Evolutionary conservation across 441 rosid species (phyloP).

Genomic region (Syzygium syzygioides): DNA sequence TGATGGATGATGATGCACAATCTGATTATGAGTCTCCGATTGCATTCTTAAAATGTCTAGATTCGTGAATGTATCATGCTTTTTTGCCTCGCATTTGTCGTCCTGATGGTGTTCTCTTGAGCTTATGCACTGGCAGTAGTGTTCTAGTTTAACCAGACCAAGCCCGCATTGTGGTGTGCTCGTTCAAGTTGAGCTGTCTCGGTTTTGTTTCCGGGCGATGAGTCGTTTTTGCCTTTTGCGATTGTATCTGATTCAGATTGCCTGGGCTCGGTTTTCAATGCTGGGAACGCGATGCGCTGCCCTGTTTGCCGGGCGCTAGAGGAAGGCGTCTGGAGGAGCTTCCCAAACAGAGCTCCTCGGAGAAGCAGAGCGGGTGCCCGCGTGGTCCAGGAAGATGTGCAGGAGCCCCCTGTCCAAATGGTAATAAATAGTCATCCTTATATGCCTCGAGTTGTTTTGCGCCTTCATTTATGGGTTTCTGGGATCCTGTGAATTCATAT

Average conservation of each 20-base stretch:
- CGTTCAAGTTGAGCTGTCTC: not conserved
- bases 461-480: not conserved
- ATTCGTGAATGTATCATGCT: not conserved
- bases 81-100: not conserved
- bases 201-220: not conserved
- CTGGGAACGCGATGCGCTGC: not conserved
- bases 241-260: not conserved
- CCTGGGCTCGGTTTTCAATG: not conserved
- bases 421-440: not conserved
- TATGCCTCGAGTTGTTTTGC: not conserved
- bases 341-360: not conserved
- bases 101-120: not conserved
- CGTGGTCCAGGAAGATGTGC: not conserved
- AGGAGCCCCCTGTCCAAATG: not conserved
- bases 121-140: not conserved
- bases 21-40: not conserved
- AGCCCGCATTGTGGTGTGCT: not conserved
- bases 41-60: not conserved
- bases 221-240: not conserved
- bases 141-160: not conserved
- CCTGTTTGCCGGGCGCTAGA: not conserved
- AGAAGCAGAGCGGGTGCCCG: not conserved
- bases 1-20: not conserved
- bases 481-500: not conserved
- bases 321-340: not conserved